Evolutionary conservation across 2,329 filamentous ascomycete genomes (phyloP).

Genomic region (Hymenoscyphus fraxineus): DNA sequence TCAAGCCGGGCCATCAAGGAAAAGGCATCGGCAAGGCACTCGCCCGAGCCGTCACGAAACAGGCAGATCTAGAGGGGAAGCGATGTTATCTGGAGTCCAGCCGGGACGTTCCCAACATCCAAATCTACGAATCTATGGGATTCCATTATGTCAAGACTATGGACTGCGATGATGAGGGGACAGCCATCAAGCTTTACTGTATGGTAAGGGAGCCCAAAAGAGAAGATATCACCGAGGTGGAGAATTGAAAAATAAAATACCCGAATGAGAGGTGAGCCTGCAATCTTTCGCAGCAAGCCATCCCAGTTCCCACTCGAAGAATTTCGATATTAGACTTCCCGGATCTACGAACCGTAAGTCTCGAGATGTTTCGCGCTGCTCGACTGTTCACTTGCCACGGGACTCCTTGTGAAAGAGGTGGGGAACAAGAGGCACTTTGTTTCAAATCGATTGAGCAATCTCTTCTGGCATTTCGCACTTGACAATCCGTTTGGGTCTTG

Average conservation of each 20-base stretch:
- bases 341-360: neutral
- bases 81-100: constrained; percentile 70
- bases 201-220: constrained; percentile 43
- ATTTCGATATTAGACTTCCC: neutral
- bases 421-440: too few species aligned
- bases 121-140: constrained; percentile 67
- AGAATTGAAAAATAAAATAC: neutral
- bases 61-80: constrained; percentile 60
- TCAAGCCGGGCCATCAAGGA: constrained; percentile 61
- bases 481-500: too few species aligned
- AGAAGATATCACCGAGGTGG: neutral
- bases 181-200: constrained; percentile 46
- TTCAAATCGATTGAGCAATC: too few species aligned
- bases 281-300: neutral
- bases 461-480: too few species aligned
- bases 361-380: neutral
- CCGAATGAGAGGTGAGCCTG: neutral
- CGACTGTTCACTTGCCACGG: neutral
- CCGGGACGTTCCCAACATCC: constrained; percentile 62
- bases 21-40: constrained; percentile 62
- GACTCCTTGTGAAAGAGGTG: neutral
- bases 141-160: constrained; percentile 63
- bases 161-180: constrained; percentile 55
- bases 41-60: constrained; percentile 59
- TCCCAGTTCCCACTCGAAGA: neutral